Conservation (phyloP, 2,329 filamentous ascomycete genomes). For the Pseudocercospora macadamiae region DNA sequence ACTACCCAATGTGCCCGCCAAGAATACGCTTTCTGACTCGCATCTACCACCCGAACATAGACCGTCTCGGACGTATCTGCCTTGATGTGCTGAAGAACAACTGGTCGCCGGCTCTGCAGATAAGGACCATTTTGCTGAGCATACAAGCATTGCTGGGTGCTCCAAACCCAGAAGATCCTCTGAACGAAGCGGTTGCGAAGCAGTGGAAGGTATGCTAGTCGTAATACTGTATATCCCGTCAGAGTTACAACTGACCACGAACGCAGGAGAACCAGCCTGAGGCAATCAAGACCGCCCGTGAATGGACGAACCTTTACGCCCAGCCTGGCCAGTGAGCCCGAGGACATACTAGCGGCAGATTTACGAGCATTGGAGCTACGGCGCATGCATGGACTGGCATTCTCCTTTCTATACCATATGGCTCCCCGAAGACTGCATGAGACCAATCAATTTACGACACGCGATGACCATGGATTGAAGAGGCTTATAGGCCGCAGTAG, state of each 20-base stretch:
- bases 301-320: slow-evolving; percentile 89
- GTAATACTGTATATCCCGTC: not conserved
- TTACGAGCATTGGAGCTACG: not conserved
- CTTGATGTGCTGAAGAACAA: slow-evolving; percentile 98
- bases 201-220: slow-evolving; percentile 70
- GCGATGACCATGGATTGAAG: not conserved
- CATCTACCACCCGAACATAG: slow-evolving; percentile 99
- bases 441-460: not conserved
- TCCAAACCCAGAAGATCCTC: slow-evolving; percentile 96
- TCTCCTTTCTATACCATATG: not conserved
- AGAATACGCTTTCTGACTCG: slow-evolving; percentile 99
- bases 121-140: slow-evolving; percentile 96
- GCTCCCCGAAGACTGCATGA: not conserved
- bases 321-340: slow-evolving; percentile 19
- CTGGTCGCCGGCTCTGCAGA: slow-evolving; percentile 97
- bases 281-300: slow-evolving; percentile 86
- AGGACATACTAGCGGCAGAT: not conserved
- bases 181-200: slow-evolving; percentile 96
- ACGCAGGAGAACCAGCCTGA: slow-evolving; percentile 77
- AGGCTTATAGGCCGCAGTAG: not conserved
- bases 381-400: not conserved
- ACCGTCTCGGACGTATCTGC: slow-evolving; percentile 95
- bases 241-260: slow-evolving; percentile 17
- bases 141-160: slow-evolving; percentile 96
- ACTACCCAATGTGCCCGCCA: slow-evolving; percentile 98